Conservation (phyloP, 2,329 filamentous ascomycete species). For the Sporothrix humicola region DNA sequence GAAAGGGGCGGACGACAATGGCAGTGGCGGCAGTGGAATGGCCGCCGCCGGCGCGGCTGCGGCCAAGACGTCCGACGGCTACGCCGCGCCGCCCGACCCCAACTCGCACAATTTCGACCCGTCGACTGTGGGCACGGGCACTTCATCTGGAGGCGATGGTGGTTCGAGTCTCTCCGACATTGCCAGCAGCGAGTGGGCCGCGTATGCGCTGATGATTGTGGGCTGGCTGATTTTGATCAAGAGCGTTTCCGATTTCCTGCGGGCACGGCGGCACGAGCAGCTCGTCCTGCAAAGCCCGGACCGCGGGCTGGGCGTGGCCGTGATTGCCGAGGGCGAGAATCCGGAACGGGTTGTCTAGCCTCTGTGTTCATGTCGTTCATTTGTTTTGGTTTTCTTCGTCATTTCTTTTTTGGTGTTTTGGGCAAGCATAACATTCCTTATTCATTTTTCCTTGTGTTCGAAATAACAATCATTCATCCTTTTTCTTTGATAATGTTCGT, state of each 20-base stretch:
- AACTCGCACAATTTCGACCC: slow-evolving; percentile 90
- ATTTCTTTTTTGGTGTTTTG: neutral
- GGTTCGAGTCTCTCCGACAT: slow-evolving; percentile 65
- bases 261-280: slow-evolving; percentile 87
- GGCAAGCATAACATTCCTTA: slow-evolving; percentile 8
- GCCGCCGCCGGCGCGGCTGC: slow-evolving; percentile 49
- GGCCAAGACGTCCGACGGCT: slow-evolving; percentile 58
- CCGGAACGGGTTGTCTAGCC: slow-evolving; percentile 76
- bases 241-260: slow-evolving; percentile 88
- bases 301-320: slow-evolving; percentile 78
- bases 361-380: neutral
- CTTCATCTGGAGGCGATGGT: slow-evolving; percentile 47
- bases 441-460: slow-evolving; percentile 10
- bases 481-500: neutral
- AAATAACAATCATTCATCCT: neutral
- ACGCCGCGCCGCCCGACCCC: slow-evolving; percentile 78
- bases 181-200: slow-evolving; percentile 81
- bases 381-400: neutral
- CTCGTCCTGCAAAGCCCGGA: slow-evolving; percentile 92
- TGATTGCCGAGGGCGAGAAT: slow-evolving; percentile 85
- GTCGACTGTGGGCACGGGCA: slow-evolving; percentile 60
- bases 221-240: slow-evolving; percentile 98
- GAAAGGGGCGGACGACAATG: slow-evolving; percentile 63
- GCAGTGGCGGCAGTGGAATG: slow-evolving; percentile 39
- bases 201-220: slow-evolving; percentile 92